phyloP scores from a whole-genome alignment of 306 rosid genomes.

The Echinosophora koreensis region DNA sequence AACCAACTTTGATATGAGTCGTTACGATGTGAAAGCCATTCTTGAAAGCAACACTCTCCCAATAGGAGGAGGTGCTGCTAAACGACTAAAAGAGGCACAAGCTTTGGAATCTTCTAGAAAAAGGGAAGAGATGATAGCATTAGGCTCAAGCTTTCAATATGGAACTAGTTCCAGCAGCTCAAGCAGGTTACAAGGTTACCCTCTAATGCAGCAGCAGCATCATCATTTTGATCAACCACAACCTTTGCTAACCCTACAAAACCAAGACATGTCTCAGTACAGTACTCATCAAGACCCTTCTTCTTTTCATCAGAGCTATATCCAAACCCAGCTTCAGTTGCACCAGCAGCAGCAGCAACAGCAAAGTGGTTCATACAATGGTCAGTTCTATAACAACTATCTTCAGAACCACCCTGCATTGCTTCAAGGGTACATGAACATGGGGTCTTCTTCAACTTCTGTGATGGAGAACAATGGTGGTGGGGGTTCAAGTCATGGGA shows the following conservation, averaged over 20 bases:
- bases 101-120: conserved; percentile 70
- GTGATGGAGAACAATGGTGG: conserved; percentile 51
- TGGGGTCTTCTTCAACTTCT: conserved; percentile 46
- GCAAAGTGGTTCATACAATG: conserved; percentile 40
- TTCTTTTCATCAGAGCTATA: conserved; percentile 53
- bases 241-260: conserved; percentile 64
- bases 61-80: conserved; percentile 76
- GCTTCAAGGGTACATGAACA: conserved; percentile 69
- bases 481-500: conserved; percentile 37
- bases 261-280: conserved; percentile 58
- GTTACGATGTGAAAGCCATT: conserved; percentile 75
- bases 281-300: conserved; percentile 45
- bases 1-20: conserved; percentile 79
- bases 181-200: conserved; percentile 49
- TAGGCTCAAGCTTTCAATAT: conserved; percentile 52
- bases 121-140: conserved; percentile 64
- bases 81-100: conserved; percentile 69
- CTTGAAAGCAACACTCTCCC: conserved; percentile 77
- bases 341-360: conserved; percentile 66
- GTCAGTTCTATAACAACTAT: conserved; percentile 52
- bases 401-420: conserved; percentile 72
- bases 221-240: conserved; percentile 44
- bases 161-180: conserved; percentile 43
- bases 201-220: conserved; percentile 53
- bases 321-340: conserved; percentile 68